phyloP scores from a whole-genome alignment of 768 basidiomycete genomes.

The Kwoniella dendrophila region DNA sequence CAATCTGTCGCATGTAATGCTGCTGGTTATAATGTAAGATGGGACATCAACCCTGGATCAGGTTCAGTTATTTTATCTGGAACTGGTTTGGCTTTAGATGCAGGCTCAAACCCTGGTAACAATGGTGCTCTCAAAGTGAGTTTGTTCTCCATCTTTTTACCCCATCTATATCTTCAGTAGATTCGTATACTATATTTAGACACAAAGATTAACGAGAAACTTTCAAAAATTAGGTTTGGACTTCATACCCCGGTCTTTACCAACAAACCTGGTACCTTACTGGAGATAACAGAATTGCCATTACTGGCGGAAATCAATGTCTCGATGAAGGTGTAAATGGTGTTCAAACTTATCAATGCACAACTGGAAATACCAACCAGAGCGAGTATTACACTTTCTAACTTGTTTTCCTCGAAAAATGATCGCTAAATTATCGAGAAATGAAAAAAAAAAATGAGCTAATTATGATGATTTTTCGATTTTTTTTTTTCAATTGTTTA shows the following conservation, averaged over 20 bases:
- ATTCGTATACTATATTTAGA: too few relatives aligned
- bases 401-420: background rate
- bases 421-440: background rate
- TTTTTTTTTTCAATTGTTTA: background rate
- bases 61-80: constrained; percentile 26
- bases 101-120: constrained; percentile 20
- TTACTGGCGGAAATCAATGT: constrained; percentile 44
- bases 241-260: constrained; percentile 25
- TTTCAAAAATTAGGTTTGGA: constrained; percentile 23
- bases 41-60: constrained; percentile 32
- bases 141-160: background rate
- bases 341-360: constrained; percentile 52
- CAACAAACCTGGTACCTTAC: constrained; percentile 34
- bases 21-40: constrained; percentile 8
- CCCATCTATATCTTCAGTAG: background rate
- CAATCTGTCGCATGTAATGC: background rate
- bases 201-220: too few relatives aligned
- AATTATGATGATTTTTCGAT: background rate
- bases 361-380: constrained; percentile 52
- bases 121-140: constrained; percentile 29
- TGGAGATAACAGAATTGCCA: constrained; percentile 29
- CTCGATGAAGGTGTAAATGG: constrained; percentile 28
- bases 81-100: constrained; percentile 20
- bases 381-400: too few relatives aligned
- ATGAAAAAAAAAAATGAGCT: too few relatives aligned